Conservation (phyloP, 208 protist genomes). For the Angomonas deanei region DNA sequence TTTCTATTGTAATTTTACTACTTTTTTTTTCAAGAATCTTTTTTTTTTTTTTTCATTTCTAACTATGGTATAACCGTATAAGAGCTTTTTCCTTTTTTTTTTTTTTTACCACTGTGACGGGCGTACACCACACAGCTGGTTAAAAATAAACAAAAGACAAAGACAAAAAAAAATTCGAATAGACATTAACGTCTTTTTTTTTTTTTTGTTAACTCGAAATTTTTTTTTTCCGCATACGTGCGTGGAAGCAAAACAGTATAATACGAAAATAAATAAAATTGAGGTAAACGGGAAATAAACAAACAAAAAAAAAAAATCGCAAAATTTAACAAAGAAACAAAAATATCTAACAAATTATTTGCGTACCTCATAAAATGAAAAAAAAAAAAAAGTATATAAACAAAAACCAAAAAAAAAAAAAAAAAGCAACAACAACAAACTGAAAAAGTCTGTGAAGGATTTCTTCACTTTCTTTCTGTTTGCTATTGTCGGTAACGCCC, state of each 20-base stretch:
- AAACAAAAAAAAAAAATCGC: background rate
- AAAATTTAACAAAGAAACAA: background rate
- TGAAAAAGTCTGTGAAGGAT: background rate
- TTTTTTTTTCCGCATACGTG: no score
- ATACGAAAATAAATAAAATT: no score
- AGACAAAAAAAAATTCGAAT: no score
- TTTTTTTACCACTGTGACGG: no score
- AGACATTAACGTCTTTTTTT: no score
- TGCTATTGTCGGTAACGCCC: no score
- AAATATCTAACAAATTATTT: no score
- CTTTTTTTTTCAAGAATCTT: slow-evolving; percentile 8
- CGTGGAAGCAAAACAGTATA: no score
- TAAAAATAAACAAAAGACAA: no score
- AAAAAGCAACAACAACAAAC: background rate
- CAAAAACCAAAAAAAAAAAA: background rate
- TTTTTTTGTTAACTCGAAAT: no score
- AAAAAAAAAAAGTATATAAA: slow-evolving; percentile 1
- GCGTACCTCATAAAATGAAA: background rate
- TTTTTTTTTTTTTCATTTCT: slow-evolving; percentile 3
- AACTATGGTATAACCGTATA: slow-evolving; percentile 5
- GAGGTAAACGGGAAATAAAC: no score
- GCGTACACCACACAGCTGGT: no score
- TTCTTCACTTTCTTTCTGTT: background rate
- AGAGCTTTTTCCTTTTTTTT: background rate
- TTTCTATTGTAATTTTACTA: slow-evolving; percentile 1